Base-by-base conservation (phyloP, 2,329 filamentous ascomycete genomes). In the Sarocladium strictum region DNA sequence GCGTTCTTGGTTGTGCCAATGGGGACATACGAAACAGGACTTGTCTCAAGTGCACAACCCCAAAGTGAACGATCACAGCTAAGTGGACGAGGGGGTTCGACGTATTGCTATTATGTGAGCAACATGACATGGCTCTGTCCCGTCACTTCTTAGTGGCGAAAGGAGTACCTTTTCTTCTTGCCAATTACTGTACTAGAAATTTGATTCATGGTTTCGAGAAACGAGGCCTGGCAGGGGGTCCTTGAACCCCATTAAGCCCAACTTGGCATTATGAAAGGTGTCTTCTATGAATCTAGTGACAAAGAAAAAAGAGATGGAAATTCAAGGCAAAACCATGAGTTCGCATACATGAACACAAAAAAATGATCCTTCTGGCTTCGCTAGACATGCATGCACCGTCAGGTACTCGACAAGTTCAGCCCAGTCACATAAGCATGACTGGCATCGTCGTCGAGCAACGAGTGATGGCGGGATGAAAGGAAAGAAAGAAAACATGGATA, bases 221-320 rank as follows among this genome's bases (percentile, higher is more conserved):
- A 43, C 35, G 15, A 19, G 4, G 17, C 15, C n/a, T 19, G 40
- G 5, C 40, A 43, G 9, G 21, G 40, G 40, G 15, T 43, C 21
- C 24, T 17, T 9, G 17, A 24, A 43, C 21, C 40, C 40, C 26
- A 24, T 3, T 24, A 3, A 43, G 17, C 47, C 47, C 11, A n/a
- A 23, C 23, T 29, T 51, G 47, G 10, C 29, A 51, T 51, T 51
- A 51, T 51, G 29, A 51, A 51, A 51, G 47, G 47, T 51, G 29
- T 33, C 47, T 51, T 51, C 47, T 51, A 51, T 51, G 29, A 5
- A 9, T 51, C 29, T 51, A 33, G 35, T 12, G 35, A 21, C 14
- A 21, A 49, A 5, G 17, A n/a, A 32, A 51, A 17, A 11, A 51
- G 27, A 35, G 4, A 17, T 9, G 19, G 9, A 43, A 27, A 24